phyloP scores from a whole-genome alignment of 106 monocot species.

The Agapanthus africanus region DNA sequence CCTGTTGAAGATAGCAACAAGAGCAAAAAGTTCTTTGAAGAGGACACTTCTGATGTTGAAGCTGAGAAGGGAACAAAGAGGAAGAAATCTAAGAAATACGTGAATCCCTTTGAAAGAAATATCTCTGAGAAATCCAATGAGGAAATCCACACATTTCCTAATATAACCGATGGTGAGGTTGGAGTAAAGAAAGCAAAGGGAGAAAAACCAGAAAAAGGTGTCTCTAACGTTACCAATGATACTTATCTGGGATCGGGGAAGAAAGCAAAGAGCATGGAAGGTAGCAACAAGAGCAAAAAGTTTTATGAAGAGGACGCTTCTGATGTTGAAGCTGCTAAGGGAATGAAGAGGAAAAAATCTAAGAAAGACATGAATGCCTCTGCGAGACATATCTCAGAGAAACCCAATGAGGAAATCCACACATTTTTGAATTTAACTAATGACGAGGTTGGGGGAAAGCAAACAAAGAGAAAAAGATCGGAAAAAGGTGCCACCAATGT shows the following conservation, averaged over 20 bases:
- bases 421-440: neutral
- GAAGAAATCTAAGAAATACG: conserved; percentile 24
- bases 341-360: conserved; percentile 25
- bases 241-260: neutral
- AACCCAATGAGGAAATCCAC: neutral
- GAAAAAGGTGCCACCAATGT: neutral
- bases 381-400: conserved; percentile 1
- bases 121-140: neutral
- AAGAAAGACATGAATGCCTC: conserved; percentile 11
- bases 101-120: neutral
- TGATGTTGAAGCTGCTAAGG: conserved; percentile 17
- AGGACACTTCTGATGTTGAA: conserved; percentile 16
- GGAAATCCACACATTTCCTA: conserved; percentile 1
- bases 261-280: conserved; percentile 13
- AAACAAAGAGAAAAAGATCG: conserved; percentile 3
- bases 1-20: conserved; percentile 26
- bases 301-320: conserved; percentile 7
- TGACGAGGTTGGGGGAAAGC: neutral
- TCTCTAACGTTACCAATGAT: neutral
- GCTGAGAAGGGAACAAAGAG: conserved; percentile 18
- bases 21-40: conserved; percentile 12
- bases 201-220: neutral
- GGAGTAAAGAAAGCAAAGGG: conserved; percentile 12
- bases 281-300: conserved; percentile 11
- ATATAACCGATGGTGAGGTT: neutral